Evolutionary conservation across 768 basidiomycete genomes (phyloP).

Genomic region (Mycena crocata): DNA sequence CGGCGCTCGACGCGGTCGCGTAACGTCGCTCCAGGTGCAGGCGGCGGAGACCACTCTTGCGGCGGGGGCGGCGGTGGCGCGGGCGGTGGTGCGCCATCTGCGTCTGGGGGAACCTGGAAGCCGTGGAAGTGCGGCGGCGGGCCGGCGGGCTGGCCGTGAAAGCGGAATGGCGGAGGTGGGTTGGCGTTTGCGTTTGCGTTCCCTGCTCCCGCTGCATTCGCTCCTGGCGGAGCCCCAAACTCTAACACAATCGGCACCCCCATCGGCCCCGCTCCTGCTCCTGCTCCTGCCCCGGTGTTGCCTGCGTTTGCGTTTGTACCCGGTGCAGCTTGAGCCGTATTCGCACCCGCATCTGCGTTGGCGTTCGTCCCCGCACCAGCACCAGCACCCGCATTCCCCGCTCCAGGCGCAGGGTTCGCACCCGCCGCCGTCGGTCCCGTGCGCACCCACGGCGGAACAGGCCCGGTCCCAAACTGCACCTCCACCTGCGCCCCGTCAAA

Average conservation of each 20-base stretch:
- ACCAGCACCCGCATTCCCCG: no score
- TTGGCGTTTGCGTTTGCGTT: neutral
- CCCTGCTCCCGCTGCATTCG: neutral
- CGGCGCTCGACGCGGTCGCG: conserved; percentile 79
- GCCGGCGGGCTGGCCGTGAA: neutral
- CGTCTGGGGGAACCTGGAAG: neutral
- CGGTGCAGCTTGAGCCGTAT: neutral
- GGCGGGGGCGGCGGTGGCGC: conserved; percentile 20
- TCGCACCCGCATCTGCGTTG: neutral
- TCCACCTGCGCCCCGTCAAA: no score
- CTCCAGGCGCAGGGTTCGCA: no score
- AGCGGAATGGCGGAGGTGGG: neutral
- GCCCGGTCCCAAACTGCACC: no score
- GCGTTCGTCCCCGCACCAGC: no score
- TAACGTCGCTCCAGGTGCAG: conserved; percentile 75
- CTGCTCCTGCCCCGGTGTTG: neutral
- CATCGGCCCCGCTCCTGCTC: neutral
- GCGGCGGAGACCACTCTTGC: conserved; percentile 66
- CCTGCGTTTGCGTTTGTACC: neutral
- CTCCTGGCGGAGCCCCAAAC: neutral
- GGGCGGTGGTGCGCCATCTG: neutral
- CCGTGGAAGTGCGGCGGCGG: neutral
- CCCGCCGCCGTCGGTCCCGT: no score
- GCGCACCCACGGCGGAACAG: no score
- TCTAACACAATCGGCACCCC: no score